phyloP scores from a whole-genome alignment of 257 asterid genomes.

The Marsdenia floribunda region DNA sequence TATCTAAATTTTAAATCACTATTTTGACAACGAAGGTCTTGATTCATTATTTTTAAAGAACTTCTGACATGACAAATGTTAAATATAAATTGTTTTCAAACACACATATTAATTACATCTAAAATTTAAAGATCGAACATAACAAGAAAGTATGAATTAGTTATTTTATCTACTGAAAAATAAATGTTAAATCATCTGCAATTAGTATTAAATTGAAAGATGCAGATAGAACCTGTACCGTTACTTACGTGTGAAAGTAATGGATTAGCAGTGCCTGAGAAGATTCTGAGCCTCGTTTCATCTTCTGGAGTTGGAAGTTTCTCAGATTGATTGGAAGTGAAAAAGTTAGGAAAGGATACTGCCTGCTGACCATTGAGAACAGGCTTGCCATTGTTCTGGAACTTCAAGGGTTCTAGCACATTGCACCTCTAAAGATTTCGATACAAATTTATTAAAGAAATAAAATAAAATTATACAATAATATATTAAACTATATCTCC shows the following conservation, averaged over 20 bases:
- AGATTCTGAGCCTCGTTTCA: conserved; percentile 69
- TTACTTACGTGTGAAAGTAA: conserved; percentile 59
- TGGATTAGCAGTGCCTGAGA: conserved; percentile 92
- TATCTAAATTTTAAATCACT: too few relatives aligned
- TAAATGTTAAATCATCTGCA: too few relatives aligned
- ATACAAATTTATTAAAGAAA: neutral
- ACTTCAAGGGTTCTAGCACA: conserved; percentile 60
- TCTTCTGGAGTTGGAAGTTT: conserved; percentile 24
- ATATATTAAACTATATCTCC: too few relatives aligned
- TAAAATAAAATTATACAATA: neutral
- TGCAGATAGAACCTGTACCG: neutral
- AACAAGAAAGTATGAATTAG: too few relatives aligned
- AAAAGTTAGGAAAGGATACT: conserved; percentile 45
- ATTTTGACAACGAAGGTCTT: too few relatives aligned
- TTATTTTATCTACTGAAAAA: too few relatives aligned
- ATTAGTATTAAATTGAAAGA: neutral
- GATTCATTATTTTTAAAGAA: too few relatives aligned
- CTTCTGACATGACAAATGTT: too few relatives aligned
- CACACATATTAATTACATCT: too few relatives aligned
- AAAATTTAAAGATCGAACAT: too few relatives aligned
- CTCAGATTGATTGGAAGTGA: conserved; percentile 37
- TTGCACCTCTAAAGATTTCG: conserved; percentile 46
- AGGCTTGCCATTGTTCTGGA: conserved; percentile 52
- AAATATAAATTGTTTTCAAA: too few relatives aligned
- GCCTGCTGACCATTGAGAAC: conserved; percentile 22